Evolutionary conservation across 1,284 basidiomycete species (phyloP).

Genomic region (Malassezia sp.): DNA sequence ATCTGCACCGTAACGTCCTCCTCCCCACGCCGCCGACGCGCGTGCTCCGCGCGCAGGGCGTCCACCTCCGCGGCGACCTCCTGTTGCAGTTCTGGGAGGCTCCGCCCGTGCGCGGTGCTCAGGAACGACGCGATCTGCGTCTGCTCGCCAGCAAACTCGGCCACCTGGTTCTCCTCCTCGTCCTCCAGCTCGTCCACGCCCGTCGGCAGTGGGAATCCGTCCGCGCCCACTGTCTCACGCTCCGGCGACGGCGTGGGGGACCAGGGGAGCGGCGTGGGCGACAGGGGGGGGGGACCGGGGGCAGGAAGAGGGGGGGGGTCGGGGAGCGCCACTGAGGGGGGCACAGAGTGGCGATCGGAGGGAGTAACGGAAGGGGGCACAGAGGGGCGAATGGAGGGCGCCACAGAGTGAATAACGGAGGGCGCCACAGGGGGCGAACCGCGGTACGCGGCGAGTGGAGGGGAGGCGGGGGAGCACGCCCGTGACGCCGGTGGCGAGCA

Average conservation of each 20-base stretch:
- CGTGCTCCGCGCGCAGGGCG: slow-evolving; percentile 67
- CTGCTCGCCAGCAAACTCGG: slow-evolving; percentile 53
- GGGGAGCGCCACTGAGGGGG: background rate
- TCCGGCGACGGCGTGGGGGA: slow-evolving; percentile 39
- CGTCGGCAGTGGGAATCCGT: slow-evolving; percentile 60
- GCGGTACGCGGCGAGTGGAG: too few relatives aligned
- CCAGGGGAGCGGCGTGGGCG: slow-evolving; percentile 21
- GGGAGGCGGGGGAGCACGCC: too few relatives aligned
- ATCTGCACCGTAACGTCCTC: slow-evolving; percentile 91
- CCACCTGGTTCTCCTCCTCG: slow-evolving; percentile 54
- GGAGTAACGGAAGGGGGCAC: too few relatives aligned
- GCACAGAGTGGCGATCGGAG: too few relatives aligned
- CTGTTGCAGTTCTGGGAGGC: slow-evolving; percentile 54
- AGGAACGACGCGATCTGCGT: slow-evolving; percentile 67
- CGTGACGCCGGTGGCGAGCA: too few relatives aligned
- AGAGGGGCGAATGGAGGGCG: too few relatives aligned
- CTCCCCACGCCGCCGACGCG: slow-evolving; percentile 77
- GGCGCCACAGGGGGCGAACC: too few relatives aligned
- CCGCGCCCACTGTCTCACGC: slow-evolving; percentile 41
- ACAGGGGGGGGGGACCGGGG: background rate
- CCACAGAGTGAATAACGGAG: too few relatives aligned
- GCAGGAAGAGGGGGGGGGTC: background rate
- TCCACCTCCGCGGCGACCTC: slow-evolving; percentile 90
- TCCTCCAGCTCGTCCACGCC: slow-evolving; percentile 64
- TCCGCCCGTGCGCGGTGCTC: slow-evolving; percentile 61